These are phyloP conservation scores for Apiotrichum veenhuisii DNA, from an alignment of 1,284 basidiomycete species.

Conservation along the genomic window DNA sequence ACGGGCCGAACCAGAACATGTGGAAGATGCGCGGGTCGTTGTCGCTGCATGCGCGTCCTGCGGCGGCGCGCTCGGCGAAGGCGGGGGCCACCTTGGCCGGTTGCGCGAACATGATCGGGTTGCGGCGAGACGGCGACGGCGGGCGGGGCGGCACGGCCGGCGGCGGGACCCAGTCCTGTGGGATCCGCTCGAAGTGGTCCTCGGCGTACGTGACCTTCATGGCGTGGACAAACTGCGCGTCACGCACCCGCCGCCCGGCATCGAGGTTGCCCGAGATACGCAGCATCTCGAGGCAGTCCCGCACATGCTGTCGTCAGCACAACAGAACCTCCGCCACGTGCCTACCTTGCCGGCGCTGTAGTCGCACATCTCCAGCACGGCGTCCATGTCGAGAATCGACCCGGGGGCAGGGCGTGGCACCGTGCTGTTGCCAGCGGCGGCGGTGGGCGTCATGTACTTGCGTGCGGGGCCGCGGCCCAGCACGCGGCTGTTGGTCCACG, in stretches of 20 bases:
- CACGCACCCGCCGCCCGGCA: constrained; percentile 57
- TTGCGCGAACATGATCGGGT: constrained; percentile 30
- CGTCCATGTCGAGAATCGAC: constrained; percentile 77
- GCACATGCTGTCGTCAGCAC: constrained; percentile 58
- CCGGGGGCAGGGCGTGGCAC: constrained; percentile 78
- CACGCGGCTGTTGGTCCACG: background rate
- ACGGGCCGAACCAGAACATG: constrained; percentile 80
- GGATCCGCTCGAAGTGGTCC: constrained; percentile 4
- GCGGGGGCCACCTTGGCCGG: constrained; percentile 30
- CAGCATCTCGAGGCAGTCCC: constrained; percentile 70
- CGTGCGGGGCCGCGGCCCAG: background rate
- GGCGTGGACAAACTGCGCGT: constrained; percentile 61
- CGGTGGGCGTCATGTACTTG: constrained; percentile 14
- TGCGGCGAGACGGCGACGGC: background rate
- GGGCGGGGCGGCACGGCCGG: background rate
- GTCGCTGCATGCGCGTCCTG: constrained; percentile 58
- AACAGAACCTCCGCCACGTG: background rate
- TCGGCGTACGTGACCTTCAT: constrained; percentile 50
- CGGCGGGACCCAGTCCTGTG: constrained; percentile 7
- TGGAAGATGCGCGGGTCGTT: constrained; percentile 71
- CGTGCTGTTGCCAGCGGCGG: constrained; percentile 60
- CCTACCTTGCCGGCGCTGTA: constrained; percentile 71
- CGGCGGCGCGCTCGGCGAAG: constrained; percentile 40
- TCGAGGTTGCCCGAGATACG: constrained; percentile 65
- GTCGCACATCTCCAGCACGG: constrained; percentile 83